Conservation (phyloP, 768 basidiomycete species). For the Leucocoprinus birnbaumii region DNA sequence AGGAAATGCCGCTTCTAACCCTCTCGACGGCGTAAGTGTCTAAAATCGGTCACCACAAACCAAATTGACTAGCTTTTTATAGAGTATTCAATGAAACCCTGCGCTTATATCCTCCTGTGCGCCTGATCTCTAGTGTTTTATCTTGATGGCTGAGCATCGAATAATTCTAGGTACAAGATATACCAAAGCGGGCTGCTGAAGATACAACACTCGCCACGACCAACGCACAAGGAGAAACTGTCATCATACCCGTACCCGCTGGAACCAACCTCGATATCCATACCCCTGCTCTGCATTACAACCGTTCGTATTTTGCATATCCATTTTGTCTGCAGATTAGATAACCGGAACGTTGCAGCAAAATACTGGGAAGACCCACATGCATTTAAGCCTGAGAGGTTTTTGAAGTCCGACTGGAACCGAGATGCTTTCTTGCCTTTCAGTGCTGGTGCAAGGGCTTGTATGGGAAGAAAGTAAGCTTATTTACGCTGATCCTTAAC, state of each 20-base stretch:
- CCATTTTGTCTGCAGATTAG: conserved; percentile 16
- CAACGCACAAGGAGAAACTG: conserved; percentile 10
- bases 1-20: conserved; percentile 27
- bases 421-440: conserved; percentile 21
- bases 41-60: background rate
- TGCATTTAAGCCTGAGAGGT: conserved; percentile 26
- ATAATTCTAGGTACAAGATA: conserved; percentile 9
- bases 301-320: conserved; percentile 22
- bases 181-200: conserved; percentile 12
- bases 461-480: conserved; percentile 40
- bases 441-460: conserved; percentile 36
- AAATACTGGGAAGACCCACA: conserved; percentile 45
- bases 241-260: conserved; percentile 13
- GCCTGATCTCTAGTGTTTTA: background rate
- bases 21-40: conserved; percentile 27
- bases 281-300: conserved; percentile 35
- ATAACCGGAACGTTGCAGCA: conserved; percentile 26
- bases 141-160: background rate
- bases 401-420: conserved; percentile 15
- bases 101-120: conserved; percentile 36
- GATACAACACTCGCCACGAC: conserved; percentile 13
- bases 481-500: background rate
- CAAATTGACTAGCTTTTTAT: background rate
- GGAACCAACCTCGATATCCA: conserved; percentile 23
- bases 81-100: conserved; percentile 43